Evolutionary conservation across 1,284 basidiomycete species (phyloP).

Genomic region (Tetrapyrgos nigripes): DNA sequence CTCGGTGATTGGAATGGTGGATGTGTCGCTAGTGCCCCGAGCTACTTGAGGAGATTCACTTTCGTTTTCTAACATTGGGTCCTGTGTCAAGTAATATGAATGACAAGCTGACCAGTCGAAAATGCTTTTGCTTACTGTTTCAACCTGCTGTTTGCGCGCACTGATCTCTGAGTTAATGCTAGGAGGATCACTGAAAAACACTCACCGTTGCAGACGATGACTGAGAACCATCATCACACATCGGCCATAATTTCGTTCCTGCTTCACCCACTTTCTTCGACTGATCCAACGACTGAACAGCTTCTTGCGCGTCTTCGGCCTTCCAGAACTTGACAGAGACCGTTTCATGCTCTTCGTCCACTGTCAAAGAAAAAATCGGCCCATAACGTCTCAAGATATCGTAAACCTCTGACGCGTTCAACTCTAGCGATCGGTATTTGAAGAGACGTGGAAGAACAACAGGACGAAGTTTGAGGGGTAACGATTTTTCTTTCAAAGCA

Average conservation of each 20-base stretch:
- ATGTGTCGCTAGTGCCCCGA: too few relatives aligned
- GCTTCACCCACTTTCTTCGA: background rate
- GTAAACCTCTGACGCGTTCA: constrained; percentile 14
- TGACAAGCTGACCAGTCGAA: too few relatives aligned
- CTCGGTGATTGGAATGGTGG: too few relatives aligned
- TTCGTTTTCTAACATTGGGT: too few relatives aligned
- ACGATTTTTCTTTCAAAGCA: background rate
- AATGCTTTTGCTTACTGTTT: too few relatives aligned
- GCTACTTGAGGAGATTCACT: too few relatives aligned
- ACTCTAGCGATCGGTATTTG: background rate
- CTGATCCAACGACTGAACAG: constrained; percentile 4
- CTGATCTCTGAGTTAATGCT: too few relatives aligned
- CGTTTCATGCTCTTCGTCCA: constrained; percentile 21
- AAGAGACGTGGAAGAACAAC: background rate
- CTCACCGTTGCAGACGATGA: too few relatives aligned
- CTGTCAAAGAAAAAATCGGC: constrained; percentile 20
- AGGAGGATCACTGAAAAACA: too few relatives aligned
- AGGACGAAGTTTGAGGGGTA: background rate
- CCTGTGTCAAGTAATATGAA: too few relatives aligned
- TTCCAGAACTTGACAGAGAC: constrained; percentile 27
- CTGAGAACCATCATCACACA: too few relatives aligned
- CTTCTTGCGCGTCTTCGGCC: constrained; percentile 23
- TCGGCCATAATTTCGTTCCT: background rate
- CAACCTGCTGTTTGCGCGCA: too few relatives aligned
- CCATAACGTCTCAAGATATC: constrained; percentile 26